These are phyloP conservation scores for Hagleromyces aurorensis DNA, from an alignment of 805 yeast genomes.

Conservation along the genomic window DNA sequence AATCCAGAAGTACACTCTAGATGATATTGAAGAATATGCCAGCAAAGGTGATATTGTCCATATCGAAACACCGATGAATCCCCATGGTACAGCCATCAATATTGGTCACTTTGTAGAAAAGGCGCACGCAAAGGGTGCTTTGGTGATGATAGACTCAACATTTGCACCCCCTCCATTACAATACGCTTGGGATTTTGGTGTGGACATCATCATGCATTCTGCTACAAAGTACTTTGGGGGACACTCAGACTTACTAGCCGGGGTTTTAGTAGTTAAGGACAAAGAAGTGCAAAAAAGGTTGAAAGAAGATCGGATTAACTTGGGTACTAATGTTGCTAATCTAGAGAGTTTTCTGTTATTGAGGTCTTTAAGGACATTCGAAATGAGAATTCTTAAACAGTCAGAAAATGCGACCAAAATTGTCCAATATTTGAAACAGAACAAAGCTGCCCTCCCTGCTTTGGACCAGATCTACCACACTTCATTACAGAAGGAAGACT, in stretches of 20 bases:
- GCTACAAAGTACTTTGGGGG: constrained; percentile 94
- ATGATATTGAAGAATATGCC: constrained; percentile 40
- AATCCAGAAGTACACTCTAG: constrained; percentile 42
- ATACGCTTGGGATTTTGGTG: constrained; percentile 75
- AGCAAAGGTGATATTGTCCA: constrained; percentile 69
- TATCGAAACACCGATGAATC: constrained; percentile 84
- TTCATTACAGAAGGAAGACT: constrained; percentile 65
- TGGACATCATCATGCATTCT: constrained; percentile 85
- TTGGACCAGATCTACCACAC: constrained; percentile 58
- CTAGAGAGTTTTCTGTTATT: constrained; percentile 67
- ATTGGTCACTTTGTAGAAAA: constrained; percentile 52
- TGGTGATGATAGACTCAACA: constrained; percentile 70
- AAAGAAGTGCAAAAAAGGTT: constrained; percentile 38
- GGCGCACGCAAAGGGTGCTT: constrained; percentile 75
- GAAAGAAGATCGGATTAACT: constrained; percentile 51
- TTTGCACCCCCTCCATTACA: constrained; percentile 93
- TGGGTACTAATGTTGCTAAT: constrained; percentile 77
- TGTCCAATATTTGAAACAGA: constrained; percentile 50
- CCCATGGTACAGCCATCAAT: constrained; percentile 61
- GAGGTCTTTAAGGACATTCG: constrained; percentile 76
- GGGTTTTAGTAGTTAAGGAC: constrained; percentile 61
- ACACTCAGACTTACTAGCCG: constrained; percentile 87
- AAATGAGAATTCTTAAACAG: constrained; percentile 62
- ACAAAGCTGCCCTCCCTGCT: constrained; percentile 38
- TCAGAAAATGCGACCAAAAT: constrained; percentile 52